Evolutionary conservation across 202 grass and related monocot species (phyloP).

Genomic region (Dendrocalamus latiflorus): DNA sequence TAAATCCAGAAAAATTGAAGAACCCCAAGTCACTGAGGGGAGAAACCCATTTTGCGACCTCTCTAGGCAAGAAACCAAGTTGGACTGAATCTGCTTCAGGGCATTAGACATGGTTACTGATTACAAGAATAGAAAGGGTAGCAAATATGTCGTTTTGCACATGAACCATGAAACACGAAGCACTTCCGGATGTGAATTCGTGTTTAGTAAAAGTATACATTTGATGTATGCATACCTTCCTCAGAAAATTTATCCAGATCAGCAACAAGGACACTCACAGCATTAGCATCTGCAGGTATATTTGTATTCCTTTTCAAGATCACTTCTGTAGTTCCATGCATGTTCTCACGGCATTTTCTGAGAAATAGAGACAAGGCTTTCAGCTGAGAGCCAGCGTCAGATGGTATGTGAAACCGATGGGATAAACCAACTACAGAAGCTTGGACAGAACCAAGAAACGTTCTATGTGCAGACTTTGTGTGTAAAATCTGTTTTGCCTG

Average conservation of each 20-base stretch:
- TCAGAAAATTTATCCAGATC: constrained; percentile 55
- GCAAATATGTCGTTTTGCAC: not conserved
- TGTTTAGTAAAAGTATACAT: not conserved
- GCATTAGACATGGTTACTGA: constrained; percentile 19
- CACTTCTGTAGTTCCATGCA: constrained; percentile 66
- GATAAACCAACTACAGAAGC: constrained; percentile 87
- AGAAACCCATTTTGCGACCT: constrained; percentile 82
- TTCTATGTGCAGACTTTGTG: constrained; percentile 21
- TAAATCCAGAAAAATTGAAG: constrained; percentile 79
- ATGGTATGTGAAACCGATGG: constrained; percentile 57
- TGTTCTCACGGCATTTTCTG: constrained; percentile 59
- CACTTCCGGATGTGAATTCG: not conserved
- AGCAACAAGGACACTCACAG: constrained; percentile 71
- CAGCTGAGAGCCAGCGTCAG: constrained; percentile 57
- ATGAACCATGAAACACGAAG: not conserved
- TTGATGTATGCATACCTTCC: constrained; percentile 51
- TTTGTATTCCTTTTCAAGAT: constrained; percentile 72
- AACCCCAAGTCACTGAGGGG: constrained; percentile 74
- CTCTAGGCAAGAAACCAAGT: constrained; percentile 94
- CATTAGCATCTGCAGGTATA: constrained; percentile 88
- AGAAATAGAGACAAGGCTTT: constrained; percentile 62
- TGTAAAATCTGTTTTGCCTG: constrained; percentile 55
- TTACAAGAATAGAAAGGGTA: not conserved
- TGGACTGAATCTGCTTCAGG: constrained; percentile 58
- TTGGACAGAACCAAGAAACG: constrained; percentile 68